These are phyloP conservation scores for Lepidium sativum DNA, from an alignment of 345 rosid genomes.

Conservation along the genomic window DNA sequence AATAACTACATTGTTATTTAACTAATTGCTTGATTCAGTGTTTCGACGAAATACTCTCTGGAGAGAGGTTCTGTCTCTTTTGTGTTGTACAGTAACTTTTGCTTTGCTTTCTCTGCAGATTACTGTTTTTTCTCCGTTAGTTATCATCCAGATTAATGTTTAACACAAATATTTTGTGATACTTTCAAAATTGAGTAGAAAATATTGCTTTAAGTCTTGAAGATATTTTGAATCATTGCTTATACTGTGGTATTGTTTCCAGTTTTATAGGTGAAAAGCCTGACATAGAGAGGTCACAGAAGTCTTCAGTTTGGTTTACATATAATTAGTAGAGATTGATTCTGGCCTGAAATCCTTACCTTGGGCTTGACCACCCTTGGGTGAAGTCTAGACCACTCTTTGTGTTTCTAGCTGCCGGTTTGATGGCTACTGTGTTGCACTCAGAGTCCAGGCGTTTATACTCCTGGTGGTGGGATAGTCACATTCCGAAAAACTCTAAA, in stretches of 20 bases:
- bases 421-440: constrained; percentile 56
- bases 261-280: constrained; percentile 16
- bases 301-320: background rate
- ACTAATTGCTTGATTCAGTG: background rate
- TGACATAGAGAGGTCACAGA: background rate
- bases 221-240: background rate
- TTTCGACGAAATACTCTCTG: background rate
- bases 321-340: constrained; percentile 15
- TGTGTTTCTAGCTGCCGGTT: constrained; percentile 38
- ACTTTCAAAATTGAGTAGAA: background rate
- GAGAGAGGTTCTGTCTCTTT: background rate
- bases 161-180: background rate
- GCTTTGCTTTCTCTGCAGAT: constrained; percentile 9
- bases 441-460: constrained; percentile 63
- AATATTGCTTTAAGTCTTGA: background rate
- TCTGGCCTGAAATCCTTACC: constrained; percentile 69
- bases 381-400: constrained; percentile 57
- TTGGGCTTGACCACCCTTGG: constrained; percentile 38
- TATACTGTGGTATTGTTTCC: constrained; percentile 5
- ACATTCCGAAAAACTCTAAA: constrained; percentile 95
- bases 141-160: constrained; percentile 9
- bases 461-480: constrained; percentile 99
- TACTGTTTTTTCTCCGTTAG: background rate
- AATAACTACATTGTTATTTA: background rate
- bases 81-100: background rate